Conservation (phyloP, 129 eudicot species). For the Solidago caesia region DNA sequence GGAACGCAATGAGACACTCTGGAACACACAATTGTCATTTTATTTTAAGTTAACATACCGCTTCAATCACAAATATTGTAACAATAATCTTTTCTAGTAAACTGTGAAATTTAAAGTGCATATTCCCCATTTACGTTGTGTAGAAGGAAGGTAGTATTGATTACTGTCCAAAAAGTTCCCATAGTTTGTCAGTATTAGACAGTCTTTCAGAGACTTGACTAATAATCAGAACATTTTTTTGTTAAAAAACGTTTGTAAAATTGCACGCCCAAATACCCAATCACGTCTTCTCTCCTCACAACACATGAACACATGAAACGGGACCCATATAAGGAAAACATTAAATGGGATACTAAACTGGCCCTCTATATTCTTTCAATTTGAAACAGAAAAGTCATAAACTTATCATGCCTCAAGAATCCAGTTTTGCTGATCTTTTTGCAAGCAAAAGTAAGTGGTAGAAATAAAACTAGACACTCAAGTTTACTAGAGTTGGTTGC, state of each 20-base stretch:
- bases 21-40: conserved; percentile 7
- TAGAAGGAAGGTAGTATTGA: too few species aligned
- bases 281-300: too few species aligned
- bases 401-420: too few species aligned
- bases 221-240: not conserved
- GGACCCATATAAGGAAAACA: not conserved
- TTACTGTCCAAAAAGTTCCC: not conserved
- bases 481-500: not conserved
- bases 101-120: not conserved
- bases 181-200: not conserved
- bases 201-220: not conserved
- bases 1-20: conserved; percentile 16
- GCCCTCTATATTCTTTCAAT: not conserved
- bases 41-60: not conserved
- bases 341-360: too few species aligned
- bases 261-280: too few species aligned
- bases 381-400: not conserved
- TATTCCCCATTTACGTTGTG: too few species aligned
- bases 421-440: too few species aligned
- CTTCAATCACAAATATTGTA: not conserved
- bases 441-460: too few species aligned
- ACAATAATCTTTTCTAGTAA: not conserved
- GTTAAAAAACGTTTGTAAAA: not conserved
- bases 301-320: not conserved
- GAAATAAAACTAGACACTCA: not conserved